Percentiles rank a stretch among this genome's conserved stretches.
phyloP scores from a whole-genome alignment of 495 filamentous ascomycete genomes.

The Aspergillus indologenus region DNA sequence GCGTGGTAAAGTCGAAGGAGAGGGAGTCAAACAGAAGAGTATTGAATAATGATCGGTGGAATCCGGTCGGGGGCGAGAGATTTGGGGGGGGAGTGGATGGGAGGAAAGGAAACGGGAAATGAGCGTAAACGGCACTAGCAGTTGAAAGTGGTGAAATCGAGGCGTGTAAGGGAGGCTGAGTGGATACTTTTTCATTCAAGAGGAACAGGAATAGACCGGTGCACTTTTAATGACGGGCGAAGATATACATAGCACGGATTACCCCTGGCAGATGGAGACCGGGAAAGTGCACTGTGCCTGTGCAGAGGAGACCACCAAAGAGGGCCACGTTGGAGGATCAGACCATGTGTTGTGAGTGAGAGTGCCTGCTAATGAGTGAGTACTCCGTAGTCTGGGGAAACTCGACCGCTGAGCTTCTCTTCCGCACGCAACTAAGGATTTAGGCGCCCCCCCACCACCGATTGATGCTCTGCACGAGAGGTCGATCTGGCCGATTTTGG shows the following conservation, averaged over 20 bases:
- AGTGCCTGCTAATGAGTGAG: too few species aligned
- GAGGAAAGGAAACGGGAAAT: not conserved
- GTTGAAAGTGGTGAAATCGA: not conserved
- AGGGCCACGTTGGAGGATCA: constrained; percentile 27
- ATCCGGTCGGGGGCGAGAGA: not conserved
- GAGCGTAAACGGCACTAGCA: not conserved
- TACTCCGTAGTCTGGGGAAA: constrained; percentile 28
- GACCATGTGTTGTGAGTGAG: constrained; percentile 17
- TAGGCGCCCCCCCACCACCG: not conserved
- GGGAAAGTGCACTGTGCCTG: constrained; percentile 5
- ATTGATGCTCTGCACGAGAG: not conserved
- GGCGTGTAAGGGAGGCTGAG: constrained; percentile 4
- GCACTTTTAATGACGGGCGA: constrained; percentile 5
- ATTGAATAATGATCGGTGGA: not conserved
- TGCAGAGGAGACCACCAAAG: too few species aligned
- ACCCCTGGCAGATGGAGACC: constrained; percentile 17
- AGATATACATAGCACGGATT: constrained; percentile 6
- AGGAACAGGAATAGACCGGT: constrained; percentile 10
- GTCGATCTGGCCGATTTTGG: not conserved
- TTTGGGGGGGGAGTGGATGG: not conserved
- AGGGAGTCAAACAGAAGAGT: constrained; percentile 1
- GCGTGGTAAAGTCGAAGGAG: constrained; percentile 1
- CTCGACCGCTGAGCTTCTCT: not conserved
- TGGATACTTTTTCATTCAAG: not conserved
- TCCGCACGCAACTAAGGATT: not conserved